Evolutionary conservation across 805 yeast species (phyloP).

Genomic region (Kuraishia capsulata): DNA sequence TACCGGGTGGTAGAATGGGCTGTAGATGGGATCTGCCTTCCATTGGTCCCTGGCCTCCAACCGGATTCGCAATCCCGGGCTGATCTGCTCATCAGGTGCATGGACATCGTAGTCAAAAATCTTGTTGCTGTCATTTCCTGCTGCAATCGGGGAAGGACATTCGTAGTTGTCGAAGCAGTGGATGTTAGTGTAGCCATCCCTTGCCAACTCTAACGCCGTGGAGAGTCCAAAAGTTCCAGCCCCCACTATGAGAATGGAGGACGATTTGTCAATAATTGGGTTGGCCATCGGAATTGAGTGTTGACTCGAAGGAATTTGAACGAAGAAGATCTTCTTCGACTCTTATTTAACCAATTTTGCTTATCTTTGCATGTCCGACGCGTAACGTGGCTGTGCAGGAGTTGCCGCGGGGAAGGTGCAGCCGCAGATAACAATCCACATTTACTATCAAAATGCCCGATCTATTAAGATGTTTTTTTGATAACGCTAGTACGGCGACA

Average conservation of each 20-base stretch:
- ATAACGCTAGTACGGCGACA: too few relatives aligned
- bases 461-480: too few relatives aligned
- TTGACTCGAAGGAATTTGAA: too few relatives aligned
- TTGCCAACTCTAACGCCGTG: conserved; percentile 16
- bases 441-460: too few relatives aligned
- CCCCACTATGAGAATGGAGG: conserved; percentile 15
- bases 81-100: conserved; percentile 11
- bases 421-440: too few relatives aligned
- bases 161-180: conserved; percentile 16
- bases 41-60: conserved; percentile 20
- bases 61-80: conserved; percentile 9
- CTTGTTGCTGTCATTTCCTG: conserved; percentile 23
- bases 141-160: conserved; percentile 22
- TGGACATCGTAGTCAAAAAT: conserved; percentile 22
- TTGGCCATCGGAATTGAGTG: neutral
- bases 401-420: too few relatives aligned
- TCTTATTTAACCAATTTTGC: too few relatives aligned
- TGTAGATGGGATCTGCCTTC: conserved; percentile 8
- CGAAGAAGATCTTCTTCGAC: too few relatives aligned
- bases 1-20: conserved; percentile 17
- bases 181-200: conserved; percentile 10
- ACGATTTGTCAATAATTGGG: conserved; percentile 2
- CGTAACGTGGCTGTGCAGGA: too few relatives aligned
- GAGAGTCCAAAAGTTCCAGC: conserved; percentile 27
- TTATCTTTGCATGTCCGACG: too few relatives aligned